A percentile compares a stretch with the other conserved stretches of the same genome.
Conservation (phyloP, 225 moss, liverwort and hornwort genomes). For the Polytrichum formosum region DNA sequence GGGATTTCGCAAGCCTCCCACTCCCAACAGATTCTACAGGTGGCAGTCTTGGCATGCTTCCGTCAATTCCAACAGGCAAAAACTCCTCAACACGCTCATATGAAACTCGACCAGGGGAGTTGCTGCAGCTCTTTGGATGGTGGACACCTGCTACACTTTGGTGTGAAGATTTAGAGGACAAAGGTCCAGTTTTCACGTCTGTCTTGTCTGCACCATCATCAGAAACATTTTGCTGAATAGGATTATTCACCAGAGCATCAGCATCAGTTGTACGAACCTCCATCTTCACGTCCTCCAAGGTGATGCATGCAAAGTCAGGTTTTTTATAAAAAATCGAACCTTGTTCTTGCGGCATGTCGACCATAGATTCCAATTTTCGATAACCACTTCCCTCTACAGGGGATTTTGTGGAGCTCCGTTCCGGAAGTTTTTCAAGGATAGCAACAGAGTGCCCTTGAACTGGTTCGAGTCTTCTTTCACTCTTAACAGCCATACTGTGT, state of each 20-base stretch:
- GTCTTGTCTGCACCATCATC: constrained; percentile 16
- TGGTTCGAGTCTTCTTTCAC: constrained; percentile 23
- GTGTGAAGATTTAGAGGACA: constrained; percentile 20
- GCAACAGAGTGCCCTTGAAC: constrained; percentile 29
- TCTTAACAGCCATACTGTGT: constrained; percentile 6
- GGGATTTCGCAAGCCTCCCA: constrained; percentile 23
- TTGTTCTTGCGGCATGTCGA: constrained; percentile 25
- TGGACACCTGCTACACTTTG: constrained; percentile 10
- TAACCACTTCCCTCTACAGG: constrained; percentile 27
- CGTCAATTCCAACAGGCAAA: constrained; percentile 9
- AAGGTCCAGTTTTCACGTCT: constrained; percentile 13
- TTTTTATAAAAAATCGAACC: not conserved
- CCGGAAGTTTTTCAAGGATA: constrained; percentile 9
- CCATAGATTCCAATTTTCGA: constrained; percentile 19
- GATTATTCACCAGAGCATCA: constrained; percentile 14
- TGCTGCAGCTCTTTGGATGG: constrained; percentile 21
- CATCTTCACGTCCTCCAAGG: constrained; percentile 13
- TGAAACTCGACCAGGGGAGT: constrained; percentile 12
- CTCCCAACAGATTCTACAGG: constrained; percentile 28
- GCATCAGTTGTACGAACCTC: constrained; percentile 14
- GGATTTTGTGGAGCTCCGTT: constrained; percentile 18
- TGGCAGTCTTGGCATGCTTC: constrained; percentile 25
- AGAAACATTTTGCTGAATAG: constrained; percentile 11
- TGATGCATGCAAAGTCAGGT: too few species aligned
- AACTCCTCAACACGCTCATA: constrained; percentile 19